These are phyloP conservation scores for Aspergillus egyptiacus DNA, from an alignment of 495 filamentous ascomycete species.

Conservation along the genomic window DNA sequence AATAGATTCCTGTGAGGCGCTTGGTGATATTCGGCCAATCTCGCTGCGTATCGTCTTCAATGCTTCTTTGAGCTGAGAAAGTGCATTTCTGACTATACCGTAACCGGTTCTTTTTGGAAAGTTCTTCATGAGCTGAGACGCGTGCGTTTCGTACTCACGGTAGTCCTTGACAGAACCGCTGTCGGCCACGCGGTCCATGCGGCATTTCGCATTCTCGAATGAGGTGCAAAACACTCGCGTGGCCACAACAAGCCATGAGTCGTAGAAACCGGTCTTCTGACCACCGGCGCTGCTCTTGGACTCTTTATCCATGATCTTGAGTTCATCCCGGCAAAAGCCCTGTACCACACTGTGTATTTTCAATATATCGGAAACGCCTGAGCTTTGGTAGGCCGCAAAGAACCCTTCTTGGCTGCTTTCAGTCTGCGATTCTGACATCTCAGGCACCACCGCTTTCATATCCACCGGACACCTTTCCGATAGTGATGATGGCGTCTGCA, in stretches of 20 bases:
- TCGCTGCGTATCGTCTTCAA: slow-evolving; percentile 50
- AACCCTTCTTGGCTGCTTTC: slow-evolving; percentile 46
- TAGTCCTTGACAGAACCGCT: slow-evolving; percentile 66
- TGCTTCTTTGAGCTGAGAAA: slow-evolving; percentile 41
- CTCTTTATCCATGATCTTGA: slow-evolving; percentile 51
- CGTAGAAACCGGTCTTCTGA: slow-evolving; percentile 27
- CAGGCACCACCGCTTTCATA: slow-evolving; percentile 21
- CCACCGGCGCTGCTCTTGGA: slow-evolving; percentile 25
- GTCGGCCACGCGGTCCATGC: slow-evolving; percentile 49
- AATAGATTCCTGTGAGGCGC: slow-evolving; percentile 42
- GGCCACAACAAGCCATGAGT: slow-evolving; percentile 60
- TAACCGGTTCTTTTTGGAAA: slow-evolving; percentile 31
- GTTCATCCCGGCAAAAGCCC: slow-evolving; percentile 65
- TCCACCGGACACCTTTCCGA: slow-evolving; percentile 23
- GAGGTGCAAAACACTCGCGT: slow-evolving; percentile 55
- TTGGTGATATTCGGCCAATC: slow-evolving; percentile 51
- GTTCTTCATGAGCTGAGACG: slow-evolving; percentile 44
- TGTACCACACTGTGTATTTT: slow-evolving; percentile 76
- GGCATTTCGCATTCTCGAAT: slow-evolving; percentile 54
- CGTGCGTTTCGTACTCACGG: slow-evolving; percentile 64
- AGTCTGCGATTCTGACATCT: slow-evolving; percentile 32
- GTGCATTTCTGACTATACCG: slow-evolving; percentile 40
- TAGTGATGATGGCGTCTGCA: slow-evolving; percentile 26
- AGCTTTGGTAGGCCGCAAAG: slow-evolving; percentile 40
- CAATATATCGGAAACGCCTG: slow-evolving; percentile 56